Evolutionary conservation across 176 grass and related monocot species (phyloP), one percentile per base, ranked within the genome.

Genomic region (Bonia amplexicaulis): DNA sequence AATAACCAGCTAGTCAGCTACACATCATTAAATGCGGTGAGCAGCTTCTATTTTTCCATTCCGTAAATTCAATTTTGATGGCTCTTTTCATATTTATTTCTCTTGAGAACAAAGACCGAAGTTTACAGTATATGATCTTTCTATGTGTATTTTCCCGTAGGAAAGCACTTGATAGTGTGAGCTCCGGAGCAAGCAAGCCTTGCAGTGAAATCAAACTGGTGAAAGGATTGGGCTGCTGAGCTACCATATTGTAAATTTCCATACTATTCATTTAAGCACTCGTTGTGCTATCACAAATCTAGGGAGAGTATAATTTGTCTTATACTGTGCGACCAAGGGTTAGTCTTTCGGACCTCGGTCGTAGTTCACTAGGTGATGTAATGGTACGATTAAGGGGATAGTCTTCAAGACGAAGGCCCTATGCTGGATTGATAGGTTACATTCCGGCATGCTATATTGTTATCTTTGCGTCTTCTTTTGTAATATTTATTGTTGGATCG

Each of bases 201-300:
- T 48, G 23, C 45, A 19, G 27, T 13, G 22, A 19, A 60, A 45
- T 47, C 39, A 48, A 25, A 71, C 12, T 6, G 0, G 51, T 39
- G 15, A 45, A 70, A 14, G 37, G 68, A 37, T 47, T 67, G 26
- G 8, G 3, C 20, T 47, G 48, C 66, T 15, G 6, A 58, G 59
- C 40, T 89, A 22, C 73, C 39, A 66, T 46, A 78, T 59, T 59
- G 27, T 61, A 76, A 44, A 77, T 68, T 83, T 51, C 8, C 37
- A 8, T 48, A 19, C 16, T 75, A 62, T 89, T 76, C 31, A 68
- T 74, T 35, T 22, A 76, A 53, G 82, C 87, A 80, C 70, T 69
- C 33, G 15, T 84, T 46, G 31, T 76, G 87, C 41, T 75, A 75
- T 55, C 62, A 80, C 76, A 89, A 68, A 84, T 68, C 40, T 17